Conservation (phyloP, 805 yeast species). For the Candida ficus region DNA sequence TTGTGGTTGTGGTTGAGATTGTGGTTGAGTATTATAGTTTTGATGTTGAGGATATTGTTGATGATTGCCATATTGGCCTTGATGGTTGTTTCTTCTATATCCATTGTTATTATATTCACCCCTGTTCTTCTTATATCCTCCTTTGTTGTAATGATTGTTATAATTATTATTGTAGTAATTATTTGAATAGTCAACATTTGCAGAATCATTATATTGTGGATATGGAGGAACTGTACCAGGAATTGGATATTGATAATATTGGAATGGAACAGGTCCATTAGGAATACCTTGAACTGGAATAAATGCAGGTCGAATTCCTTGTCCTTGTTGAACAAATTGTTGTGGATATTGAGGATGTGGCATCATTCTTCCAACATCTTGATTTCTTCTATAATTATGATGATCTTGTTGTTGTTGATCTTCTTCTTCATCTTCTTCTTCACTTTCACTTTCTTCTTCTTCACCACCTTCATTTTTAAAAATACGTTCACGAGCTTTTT, state of each 20-base stretch:
- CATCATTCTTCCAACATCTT: not conserved
- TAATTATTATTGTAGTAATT: not conserved
- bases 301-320: not conserved
- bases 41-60: not conserved
- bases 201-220: not conserved
- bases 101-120: conserved; percentile 1
- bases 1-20: too few species aligned
- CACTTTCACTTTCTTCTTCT: conserved; percentile 24
- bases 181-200: not conserved
- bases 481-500: conserved; percentile 34
- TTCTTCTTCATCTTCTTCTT: conserved; percentile 17
- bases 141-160: conserved; percentile 5
- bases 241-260: conserved; percentile 1
- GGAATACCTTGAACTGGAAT: not conserved
- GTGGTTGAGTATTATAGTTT: too few species aligned
- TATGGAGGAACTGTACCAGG: not conserved
- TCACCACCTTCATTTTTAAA: conserved; percentile 29
- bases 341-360: conserved; percentile 3
- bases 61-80: not conserved
- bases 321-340: not conserved
- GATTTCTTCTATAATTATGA: not conserved
- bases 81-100: not conserved
- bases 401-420: conserved; percentile 6
- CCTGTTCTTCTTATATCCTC: conserved; percentile 5
- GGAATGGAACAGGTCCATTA: not conserved